Evolutionary conservation across 257 asterid species (phyloP), one percentile per base, ranked within the genome.

Genomic region (Rauvolfia tetraphylla): DNA sequence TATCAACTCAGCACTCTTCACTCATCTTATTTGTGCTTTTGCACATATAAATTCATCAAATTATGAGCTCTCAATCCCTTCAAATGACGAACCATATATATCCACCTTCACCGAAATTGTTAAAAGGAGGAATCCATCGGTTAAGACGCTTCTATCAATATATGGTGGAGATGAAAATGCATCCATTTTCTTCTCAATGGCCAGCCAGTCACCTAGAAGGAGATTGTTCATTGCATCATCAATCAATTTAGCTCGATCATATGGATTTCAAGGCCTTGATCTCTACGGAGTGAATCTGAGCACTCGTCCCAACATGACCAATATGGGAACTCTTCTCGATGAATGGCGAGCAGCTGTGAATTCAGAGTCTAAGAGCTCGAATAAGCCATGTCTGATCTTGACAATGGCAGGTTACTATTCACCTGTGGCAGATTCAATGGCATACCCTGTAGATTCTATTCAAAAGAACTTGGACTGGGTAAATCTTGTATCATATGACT

Each of bases 221-320:
- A 75, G 23, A 62, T 74, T 79, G 7, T 81, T 81, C 76, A 81
- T 79, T 36, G 29, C 41, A 59, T 78, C 86, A 0, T 79, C 86
- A 2, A 79, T 81, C 18, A 57, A 5, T 39, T 69, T 38, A 8
- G 88, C 88, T 7, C 29, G 84, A 39, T 63, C 2, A 66, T 76
- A 76, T 27, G 82, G 86, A 15, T 84, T 84, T 67, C 79, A 56
- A 14, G 88, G 86, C 33, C 80, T 84, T 7, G 84, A 81, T 33
- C 42, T 39, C 42, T 7, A 39, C 42, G 7, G 79, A 15, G 79
- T 59, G 51, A 5, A 34, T 7, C 86, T 82, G 20, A 75, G 74
- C 38, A 79, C 79, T 18, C 75, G 41, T 14, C 31, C 29, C 11
- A 76, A 84, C 72, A 73, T 79, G 79, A 70, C 72, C 65, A 81